Evolutionary conservation across 2,329 filamentous ascomycete genomes (phyloP), one percentile per base, ranked within the genome.

Genomic region (Pseudocercospora ulei): DNA sequence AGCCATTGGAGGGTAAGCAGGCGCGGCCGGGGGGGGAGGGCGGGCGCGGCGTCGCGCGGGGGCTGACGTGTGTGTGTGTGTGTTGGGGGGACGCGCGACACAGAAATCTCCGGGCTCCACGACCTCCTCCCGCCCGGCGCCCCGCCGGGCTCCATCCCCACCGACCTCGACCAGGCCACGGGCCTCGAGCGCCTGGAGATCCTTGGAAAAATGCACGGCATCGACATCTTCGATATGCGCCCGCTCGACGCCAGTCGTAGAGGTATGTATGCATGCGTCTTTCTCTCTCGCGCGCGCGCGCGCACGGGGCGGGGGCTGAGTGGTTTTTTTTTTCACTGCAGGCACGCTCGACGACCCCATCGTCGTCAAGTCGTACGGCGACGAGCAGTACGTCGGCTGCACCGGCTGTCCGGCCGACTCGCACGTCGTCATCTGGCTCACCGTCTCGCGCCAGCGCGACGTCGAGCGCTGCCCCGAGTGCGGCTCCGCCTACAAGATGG

Each of bases 141-240:
- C 56, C 65, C 75, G 56, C 69, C 78, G 50, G 88, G 90, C 62
- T 82, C 81, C 63, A 72, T 98, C 53, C 85, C 90, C 53, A 92
- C 84, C 68, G 90, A 98, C 67, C 67, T 93, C 62, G 86, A 96
- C 66, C 90, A 98, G 67, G 70, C 90, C 44, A 96, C 90, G 56
- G 90, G 90, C 82, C 75, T 96, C 45, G 90, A 98, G 74, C 87
- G 90, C 76, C 76, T 98, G 56, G 90, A 98, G 70, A 90, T 98
- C 60, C 74, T 98, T 64, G 90, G 90, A 69, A 98, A 98, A 78
- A 94, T 96, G 82, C 85, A 96, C 73, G 87, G 90, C 53, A 72
- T 95, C 58, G 90, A 98, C 63, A 73, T 96, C 63, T 98, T 98
- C 71, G 87, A 98, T 70, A 94, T 96, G 90, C 80, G 78, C 67